phyloP scores from a whole-genome alignment of 306 rosid genomes.

The Sphenostylis stenocarpa region DNA sequence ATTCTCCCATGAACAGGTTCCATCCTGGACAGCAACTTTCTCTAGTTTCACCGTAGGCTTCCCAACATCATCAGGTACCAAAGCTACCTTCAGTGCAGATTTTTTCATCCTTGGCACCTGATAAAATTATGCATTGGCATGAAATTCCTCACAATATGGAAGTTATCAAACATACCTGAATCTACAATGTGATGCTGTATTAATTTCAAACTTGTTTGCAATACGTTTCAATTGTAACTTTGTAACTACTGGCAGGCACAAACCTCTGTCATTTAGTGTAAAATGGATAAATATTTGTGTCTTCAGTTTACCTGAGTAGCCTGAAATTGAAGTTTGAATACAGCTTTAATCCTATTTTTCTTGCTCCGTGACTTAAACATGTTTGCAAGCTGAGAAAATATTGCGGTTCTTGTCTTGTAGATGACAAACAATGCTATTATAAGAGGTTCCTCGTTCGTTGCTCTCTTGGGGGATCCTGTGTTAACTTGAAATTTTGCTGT shows the following conservation, averaged over 20 bases:
- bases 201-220: neutral
- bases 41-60: conserved; percentile 11
- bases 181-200: neutral
- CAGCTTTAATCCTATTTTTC: neutral
- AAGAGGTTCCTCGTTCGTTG: neutral
- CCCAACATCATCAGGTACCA: conserved; percentile 4
- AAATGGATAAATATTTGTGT: neutral
- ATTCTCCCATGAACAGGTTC: conserved; percentile 2
- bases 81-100: neutral
- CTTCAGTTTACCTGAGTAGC: conserved; percentile 4
- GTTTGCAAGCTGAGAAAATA: neutral
- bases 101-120: conserved; percentile 12
- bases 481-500: neutral
- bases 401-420: neutral
- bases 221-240: neutral
- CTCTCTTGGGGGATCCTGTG: neutral
- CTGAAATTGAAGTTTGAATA: conserved; percentile 7
- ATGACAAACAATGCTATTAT: neutral
- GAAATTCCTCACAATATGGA: neutral
- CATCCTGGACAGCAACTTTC: conserved; percentile 1
- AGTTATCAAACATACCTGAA: neutral
- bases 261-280: neutral
- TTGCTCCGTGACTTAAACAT: neutral
- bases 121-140: neutral
- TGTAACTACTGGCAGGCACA: neutral